Evolutionary conservation across 768 basidiomycete genomes (phyloP).

Genomic region (Pleurotus citrinopileatus): DNA sequence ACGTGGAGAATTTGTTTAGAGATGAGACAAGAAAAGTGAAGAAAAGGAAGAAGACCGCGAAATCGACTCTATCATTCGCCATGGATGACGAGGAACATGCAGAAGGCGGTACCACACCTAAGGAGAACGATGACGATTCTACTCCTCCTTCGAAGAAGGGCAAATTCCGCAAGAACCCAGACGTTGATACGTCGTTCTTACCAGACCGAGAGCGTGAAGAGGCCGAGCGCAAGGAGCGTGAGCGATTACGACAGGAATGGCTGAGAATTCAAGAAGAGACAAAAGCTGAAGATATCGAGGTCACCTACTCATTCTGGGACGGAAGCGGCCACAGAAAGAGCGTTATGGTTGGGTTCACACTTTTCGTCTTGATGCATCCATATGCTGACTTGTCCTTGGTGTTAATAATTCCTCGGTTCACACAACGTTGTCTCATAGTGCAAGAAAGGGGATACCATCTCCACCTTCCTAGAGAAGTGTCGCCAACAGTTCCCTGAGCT

Average conservation of each 20-base stretch:
- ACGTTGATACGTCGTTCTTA: slow-evolving; percentile 96
- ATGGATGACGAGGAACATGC: slow-evolving; percentile 71
- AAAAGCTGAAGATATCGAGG: slow-evolving; percentile 75
- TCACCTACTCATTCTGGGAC: slow-evolving; percentile 98
- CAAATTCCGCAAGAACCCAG: slow-evolving; percentile 91
- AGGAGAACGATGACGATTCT: slow-evolving; percentile 37
- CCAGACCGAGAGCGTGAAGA: slow-evolving; percentile 98
- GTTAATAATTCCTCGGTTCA: neutral
- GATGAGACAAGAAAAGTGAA: slow-evolving; percentile 83
- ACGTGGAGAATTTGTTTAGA: slow-evolving; percentile 83
- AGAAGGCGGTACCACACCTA: slow-evolving; percentile 25
- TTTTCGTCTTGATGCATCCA: neutral
- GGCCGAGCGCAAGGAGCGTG: slow-evolving; percentile 83
- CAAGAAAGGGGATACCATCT: slow-evolving; percentile 93
- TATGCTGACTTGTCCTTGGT: neutral
- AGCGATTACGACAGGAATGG: slow-evolving; percentile 89
- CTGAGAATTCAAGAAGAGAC: slow-evolving; percentile 66
- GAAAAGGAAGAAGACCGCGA: slow-evolving; percentile 90
- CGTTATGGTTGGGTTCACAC: slow-evolving; percentile 61
- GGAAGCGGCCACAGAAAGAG: slow-evolving; percentile 95
- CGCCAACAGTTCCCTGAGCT: slow-evolving; percentile 92
- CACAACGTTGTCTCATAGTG: slow-evolving; percentile 53
- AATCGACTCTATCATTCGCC: slow-evolving; percentile 88
- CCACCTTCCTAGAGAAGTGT: slow-evolving; percentile 88
- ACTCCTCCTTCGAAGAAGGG: slow-evolving; percentile 61